Evolutionary conservation across 208 protist genomes (phyloP).

Genomic region (Blechomonas ayalai): DNA sequence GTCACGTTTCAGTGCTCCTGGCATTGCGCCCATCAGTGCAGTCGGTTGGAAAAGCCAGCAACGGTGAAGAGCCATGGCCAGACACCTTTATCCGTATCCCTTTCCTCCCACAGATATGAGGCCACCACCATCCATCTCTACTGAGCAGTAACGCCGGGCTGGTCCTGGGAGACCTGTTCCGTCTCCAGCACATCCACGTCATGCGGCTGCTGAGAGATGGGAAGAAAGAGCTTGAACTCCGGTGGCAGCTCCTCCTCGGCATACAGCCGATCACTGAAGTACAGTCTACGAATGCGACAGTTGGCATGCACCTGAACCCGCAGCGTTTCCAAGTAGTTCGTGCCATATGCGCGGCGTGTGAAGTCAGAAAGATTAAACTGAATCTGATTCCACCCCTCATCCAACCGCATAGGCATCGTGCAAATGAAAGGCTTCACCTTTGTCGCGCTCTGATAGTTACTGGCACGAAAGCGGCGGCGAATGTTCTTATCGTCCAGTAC

Average conservation of each 20-base stretch:
- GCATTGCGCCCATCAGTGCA: too few relatives aligned
- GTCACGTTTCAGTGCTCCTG: too few relatives aligned
- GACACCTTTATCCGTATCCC: too few relatives aligned
- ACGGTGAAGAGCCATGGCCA: too few relatives aligned
- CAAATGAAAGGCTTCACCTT: slow-evolving; percentile 99
- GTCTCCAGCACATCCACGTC: slow-evolving; percentile 17
- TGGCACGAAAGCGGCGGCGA: slow-evolving; percentile 96
- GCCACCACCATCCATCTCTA: too few relatives aligned
- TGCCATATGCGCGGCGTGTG: slow-evolving; percentile 98
- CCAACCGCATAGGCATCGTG: slow-evolving; percentile 99
- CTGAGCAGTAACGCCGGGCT: too few relatives aligned
- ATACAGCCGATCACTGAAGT: slow-evolving; percentile 99
- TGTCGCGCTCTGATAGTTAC: slow-evolving; percentile 98
- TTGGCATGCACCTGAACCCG: slow-evolving; percentile 98
- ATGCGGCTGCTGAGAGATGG: slow-evolving; percentile 76
- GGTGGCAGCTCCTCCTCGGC: slow-evolving; percentile 98
- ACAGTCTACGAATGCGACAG: slow-evolving; percentile 98
- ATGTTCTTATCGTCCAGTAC: slow-evolving; percentile 99
- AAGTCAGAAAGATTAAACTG: slow-evolving; percentile 99
- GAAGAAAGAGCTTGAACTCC: slow-evolving; percentile 99
- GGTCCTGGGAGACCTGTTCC: too few relatives aligned
- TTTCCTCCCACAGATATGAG: too few relatives aligned
- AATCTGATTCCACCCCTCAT: slow-evolving; percentile 99
- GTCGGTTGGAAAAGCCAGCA: too few relatives aligned
- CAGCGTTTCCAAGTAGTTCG: slow-evolving; percentile 99